A percentile compares a stretch with the other conserved stretches of the same genome.
These are phyloP conservation scores for Aspergillus ruber DNA, from an alignment of 2,329 filamentous ascomycete species.

Conservation along the genomic window DNA sequence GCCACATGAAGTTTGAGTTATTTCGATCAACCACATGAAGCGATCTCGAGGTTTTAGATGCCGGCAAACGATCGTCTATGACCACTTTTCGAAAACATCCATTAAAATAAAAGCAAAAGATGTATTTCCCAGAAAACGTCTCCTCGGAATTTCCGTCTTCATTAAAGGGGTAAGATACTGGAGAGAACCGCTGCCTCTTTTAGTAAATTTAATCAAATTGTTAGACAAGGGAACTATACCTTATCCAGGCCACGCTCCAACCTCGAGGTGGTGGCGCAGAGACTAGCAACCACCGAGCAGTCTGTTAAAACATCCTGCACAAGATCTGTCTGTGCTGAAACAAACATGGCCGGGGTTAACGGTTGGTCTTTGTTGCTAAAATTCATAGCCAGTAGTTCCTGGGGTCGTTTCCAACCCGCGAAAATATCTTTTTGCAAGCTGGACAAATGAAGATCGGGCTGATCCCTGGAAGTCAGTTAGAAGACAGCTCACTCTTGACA, in stretches of 20 bases:
- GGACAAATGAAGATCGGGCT: conserved; percentile 65
- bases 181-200: conserved; percentile 56
- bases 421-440: conserved; percentile 68
- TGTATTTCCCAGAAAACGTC: conserved; percentile 79
- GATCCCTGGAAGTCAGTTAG: conserved; percentile 51
- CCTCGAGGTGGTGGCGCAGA: conserved; percentile 73
- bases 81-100: conserved; percentile 81
- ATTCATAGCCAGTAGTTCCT: conserved; percentile 53
- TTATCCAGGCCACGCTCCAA: conserved; percentile 62
- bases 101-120: conserved; percentile 92
- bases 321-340: conserved; percentile 62
- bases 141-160: conserved; percentile 51
- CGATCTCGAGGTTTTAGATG: conserved; percentile 61
- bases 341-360: conserved; percentile 49
- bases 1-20: conserved; percentile 79
- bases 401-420: conserved; percentile 72
- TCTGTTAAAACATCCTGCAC: conserved; percentile 95
- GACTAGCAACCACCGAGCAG: conserved; percentile 92
- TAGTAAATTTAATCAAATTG: conserved; percentile 1
- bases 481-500: conserved; percentile 1
- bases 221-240: conserved; percentile 38
- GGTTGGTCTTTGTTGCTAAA: conserved; percentile 17
- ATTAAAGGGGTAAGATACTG: conserved; percentile 67
- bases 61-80: conserved; percentile 85
- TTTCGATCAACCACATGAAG: conserved; percentile 83